phyloP scores from a whole-genome alignment of 768 basidiomycete genomes.

The Neoboletus brunneissimus region DNA sequence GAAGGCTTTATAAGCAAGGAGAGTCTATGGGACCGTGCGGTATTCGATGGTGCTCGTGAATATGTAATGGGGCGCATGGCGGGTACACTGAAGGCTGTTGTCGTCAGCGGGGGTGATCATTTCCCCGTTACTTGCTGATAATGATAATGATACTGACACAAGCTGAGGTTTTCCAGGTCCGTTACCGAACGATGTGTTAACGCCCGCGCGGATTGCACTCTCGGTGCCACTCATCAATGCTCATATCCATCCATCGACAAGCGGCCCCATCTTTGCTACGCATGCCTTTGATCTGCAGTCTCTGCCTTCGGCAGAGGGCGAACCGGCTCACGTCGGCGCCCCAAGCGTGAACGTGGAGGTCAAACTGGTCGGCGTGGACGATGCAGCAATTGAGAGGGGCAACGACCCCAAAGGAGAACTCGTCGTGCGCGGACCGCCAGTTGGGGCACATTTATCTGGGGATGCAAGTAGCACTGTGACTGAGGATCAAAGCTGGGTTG shows the following conservation, averaged over 20 bases:
- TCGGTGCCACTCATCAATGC: constrained; percentile 73
- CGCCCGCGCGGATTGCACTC: constrained; percentile 67
- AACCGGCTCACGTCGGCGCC: constrained; percentile 60
- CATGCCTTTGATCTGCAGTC: constrained; percentile 86
- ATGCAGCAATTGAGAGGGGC: constrained; percentile 61
- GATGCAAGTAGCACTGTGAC: constrained; percentile 36
- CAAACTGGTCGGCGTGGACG: constrained; percentile 69
- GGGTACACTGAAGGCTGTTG: constrained; percentile 59
- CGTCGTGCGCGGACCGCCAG: constrained; percentile 67
- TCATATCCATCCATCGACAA: constrained; percentile 57
- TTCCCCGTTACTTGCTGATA: neutral
- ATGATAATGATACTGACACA: neutral
- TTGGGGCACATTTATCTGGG: constrained; percentile 48
- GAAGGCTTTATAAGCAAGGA: constrained; percentile 78
- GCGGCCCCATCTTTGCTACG: constrained; percentile 77
- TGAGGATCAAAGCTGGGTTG: constrained; percentile 43
- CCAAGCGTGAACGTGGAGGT: constrained; percentile 85
- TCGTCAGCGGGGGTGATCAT: constrained; percentile 68
- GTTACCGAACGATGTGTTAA: constrained; percentile 48
- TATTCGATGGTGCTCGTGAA: constrained; percentile 67
- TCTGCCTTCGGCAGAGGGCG: constrained; percentile 42
- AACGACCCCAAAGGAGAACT: constrained; percentile 63
- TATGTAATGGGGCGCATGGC: constrained; percentile 59
- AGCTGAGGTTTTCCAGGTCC: constrained; percentile 37
- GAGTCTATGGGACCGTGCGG: constrained; percentile 80